Conservation (phyloP, 2,329 filamentous ascomycete species). For the Epichloe bromicola region DNA sequence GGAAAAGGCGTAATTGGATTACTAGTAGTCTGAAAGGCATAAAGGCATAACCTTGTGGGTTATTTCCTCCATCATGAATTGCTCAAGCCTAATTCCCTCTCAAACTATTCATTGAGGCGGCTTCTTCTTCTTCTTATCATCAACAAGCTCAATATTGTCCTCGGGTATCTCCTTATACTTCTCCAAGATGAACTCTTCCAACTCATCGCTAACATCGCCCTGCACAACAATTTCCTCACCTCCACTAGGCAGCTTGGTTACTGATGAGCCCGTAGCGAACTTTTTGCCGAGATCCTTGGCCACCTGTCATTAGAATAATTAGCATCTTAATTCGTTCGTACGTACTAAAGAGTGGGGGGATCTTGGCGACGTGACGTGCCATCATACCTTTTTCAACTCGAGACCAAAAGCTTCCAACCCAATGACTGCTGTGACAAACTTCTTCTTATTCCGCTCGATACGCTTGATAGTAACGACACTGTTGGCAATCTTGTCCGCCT, state of each 20-base stretch:
- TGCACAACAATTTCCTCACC: constrained; percentile 97
- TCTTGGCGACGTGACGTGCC: neutral
- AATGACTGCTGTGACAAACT: constrained; percentile 85
- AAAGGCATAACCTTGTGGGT: neutral
- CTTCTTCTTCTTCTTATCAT: constrained; percentile 85
- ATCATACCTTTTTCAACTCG: constrained; percentile 69
- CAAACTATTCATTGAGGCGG: constrained; percentile 5
- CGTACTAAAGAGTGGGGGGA: neutral
- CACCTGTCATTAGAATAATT: constrained; percentile 28
- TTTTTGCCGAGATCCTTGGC: constrained; percentile 98
- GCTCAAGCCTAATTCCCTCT: neutral
- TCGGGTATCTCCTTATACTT: constrained; percentile 84
- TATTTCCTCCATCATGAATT: neutral
- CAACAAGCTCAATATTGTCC: constrained; percentile 87
- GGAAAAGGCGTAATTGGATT: neutral
- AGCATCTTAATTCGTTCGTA: neutral
- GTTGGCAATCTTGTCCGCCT: constrained; percentile 68
- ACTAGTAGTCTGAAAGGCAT: neutral
- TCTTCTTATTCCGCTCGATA: constrained; percentile 95
- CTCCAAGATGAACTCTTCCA: constrained; percentile 80
- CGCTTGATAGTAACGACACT: constrained; percentile 86
- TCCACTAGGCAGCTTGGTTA: constrained; percentile 76
- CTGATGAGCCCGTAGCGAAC: constrained; percentile 86
- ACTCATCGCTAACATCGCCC: constrained; percentile 89
- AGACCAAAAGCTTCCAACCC: constrained; percentile 84